Conservation (phyloP, 2,329 filamentous ascomycete species). For the Phialemonium atrogriseum region DNA sequence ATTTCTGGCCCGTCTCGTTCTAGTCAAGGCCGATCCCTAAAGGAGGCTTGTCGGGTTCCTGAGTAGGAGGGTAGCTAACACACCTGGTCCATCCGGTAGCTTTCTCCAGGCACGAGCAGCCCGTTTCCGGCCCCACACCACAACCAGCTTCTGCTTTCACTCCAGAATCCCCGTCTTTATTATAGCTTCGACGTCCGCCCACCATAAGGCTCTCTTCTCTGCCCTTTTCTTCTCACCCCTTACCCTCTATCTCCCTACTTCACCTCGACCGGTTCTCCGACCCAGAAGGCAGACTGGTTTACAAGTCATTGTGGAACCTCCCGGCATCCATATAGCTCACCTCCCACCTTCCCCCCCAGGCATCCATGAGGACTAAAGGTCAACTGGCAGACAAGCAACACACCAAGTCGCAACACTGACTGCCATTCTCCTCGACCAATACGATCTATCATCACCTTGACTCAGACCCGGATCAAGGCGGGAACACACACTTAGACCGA, state of each 20-base stretch:
- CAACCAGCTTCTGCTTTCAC: background rate
- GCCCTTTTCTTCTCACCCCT: too few relatives aligned
- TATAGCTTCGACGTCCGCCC: conserved; percentile 2
- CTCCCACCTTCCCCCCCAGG: background rate
- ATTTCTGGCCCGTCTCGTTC: too few relatives aligned
- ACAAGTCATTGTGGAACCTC: background rate
- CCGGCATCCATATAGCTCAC: conserved; percentile 2
- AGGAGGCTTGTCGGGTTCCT: background rate
- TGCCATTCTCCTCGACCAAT: conserved; percentile 11
- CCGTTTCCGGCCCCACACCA: background rate
- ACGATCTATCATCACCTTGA: conserved; percentile 9
- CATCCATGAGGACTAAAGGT: conserved; percentile 5
- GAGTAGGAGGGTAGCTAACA: background rate
- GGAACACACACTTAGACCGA: conserved; percentile 9
- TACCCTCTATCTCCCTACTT: background rate
- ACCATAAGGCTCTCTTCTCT: conserved; percentile 3
- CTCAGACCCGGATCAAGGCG: conserved; percentile 11
- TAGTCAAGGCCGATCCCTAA: conserved; percentile 1
- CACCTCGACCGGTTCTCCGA: conserved; percentile 1
- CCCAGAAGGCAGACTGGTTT: conserved; percentile 5
- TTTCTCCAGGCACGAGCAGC: background rate
- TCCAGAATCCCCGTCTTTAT: background rate
- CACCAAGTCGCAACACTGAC: conserved; percentile 8
- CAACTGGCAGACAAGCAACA: conserved; percentile 9
- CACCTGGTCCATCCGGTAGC: too few relatives aligned